These are phyloP conservation scores for Candida koratica DNA, from an alignment of 805 yeast species.

Conservation along the genomic window DNA sequence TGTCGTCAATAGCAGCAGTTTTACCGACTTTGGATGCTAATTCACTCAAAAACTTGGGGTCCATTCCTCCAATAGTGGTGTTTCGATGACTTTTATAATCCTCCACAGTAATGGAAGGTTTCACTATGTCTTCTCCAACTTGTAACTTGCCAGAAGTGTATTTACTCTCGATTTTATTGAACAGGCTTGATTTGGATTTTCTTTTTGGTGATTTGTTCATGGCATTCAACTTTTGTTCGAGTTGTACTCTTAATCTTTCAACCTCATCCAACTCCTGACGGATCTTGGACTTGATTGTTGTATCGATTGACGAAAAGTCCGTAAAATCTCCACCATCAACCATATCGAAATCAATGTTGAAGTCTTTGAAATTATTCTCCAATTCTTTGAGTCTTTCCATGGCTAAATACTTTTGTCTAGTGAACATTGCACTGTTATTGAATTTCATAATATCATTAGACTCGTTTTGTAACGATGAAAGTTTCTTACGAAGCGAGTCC, in stretches of 20 bases:
- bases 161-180: slow-evolving; percentile 40
- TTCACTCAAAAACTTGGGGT: slow-evolving; percentile 52
- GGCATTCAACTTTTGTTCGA: slow-evolving; percentile 36
- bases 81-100: slow-evolving; percentile 28
- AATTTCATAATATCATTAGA: slow-evolving; percentile 72
- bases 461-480: slow-evolving; percentile 63
- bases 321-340: slow-evolving; percentile 15
- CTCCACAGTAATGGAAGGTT: slow-evolving; percentile 5
- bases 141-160: slow-evolving; percentile 44
- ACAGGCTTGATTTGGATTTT: slow-evolving; percentile 15
- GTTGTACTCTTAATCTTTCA: slow-evolving; percentile 35
- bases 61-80: slow-evolving; percentile 36
- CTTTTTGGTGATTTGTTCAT: slow-evolving; percentile 16
- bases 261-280: slow-evolving; percentile 42
- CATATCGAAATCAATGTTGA: slow-evolving; percentile 51
- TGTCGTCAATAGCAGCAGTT: slow-evolving; percentile 33
- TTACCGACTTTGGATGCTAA: slow-evolving; percentile 47
- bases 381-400: slow-evolving; percentile 68
- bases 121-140: slow-evolving; percentile 11
- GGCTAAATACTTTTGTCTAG: slow-evolving; percentile 60
- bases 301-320: slow-evolving; percentile 25
- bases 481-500: slow-evolving; percentile 50
- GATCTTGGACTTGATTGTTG: slow-evolving; percentile 33
- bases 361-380: slow-evolving; percentile 61
- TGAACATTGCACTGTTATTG: slow-evolving; percentile 56